Percentiles rank a stretch among this genome's conserved stretches.
phyloP scores from a whole-genome alignment of 2,329 filamentous ascomycete genomes.

The Aspergillus thermomutatus region DNA sequence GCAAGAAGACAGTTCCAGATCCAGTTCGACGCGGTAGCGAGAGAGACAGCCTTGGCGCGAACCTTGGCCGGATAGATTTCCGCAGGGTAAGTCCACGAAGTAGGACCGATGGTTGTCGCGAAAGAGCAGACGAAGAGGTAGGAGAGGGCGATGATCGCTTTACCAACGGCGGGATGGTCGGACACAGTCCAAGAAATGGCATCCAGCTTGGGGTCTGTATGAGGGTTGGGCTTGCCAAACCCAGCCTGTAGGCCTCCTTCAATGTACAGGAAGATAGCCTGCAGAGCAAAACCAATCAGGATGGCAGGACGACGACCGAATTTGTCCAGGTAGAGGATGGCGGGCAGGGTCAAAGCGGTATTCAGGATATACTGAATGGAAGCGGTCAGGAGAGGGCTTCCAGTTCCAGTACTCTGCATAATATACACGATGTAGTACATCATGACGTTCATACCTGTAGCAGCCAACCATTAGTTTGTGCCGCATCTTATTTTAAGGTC shows the following conservation, averaged over 20 bases:
- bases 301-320: conserved; percentile 69
- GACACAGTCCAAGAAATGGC: conserved; percentile 19
- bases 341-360: conserved; percentile 71
- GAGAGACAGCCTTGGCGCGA: conserved; percentile 17
- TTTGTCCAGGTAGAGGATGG: conserved; percentile 67
- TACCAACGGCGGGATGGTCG: conserved; percentile 17
- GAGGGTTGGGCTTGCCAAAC: conserved; percentile 7
- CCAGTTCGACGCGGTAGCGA: conserved; percentile 18
- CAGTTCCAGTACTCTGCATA: conserved; percentile 62
- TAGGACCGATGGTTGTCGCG: conserved; percentile 23
- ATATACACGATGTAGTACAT: conserved; percentile 65
- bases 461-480: background rate
- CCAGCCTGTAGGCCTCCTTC: conserved; percentile 37
- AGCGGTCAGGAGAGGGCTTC: conserved; percentile 60
- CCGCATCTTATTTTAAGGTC: background rate
- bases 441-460: conserved; percentile 63
- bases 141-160: conserved; percentile 24
- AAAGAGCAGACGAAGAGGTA: conserved; percentile 27
- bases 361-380: conserved; percentile 75
- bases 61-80: conserved; percentile 19
- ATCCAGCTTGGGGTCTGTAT: conserved; percentile 5
- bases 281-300: conserved; percentile 60
- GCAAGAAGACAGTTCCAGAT: conserved; percentile 18
- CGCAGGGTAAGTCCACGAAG: conserved; percentile 17
- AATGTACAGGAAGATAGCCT: conserved; percentile 46